Base-by-base conservation (phyloP, 2,329 filamentous ascomycete species). In the Orbilia brochopaga region DNA sequence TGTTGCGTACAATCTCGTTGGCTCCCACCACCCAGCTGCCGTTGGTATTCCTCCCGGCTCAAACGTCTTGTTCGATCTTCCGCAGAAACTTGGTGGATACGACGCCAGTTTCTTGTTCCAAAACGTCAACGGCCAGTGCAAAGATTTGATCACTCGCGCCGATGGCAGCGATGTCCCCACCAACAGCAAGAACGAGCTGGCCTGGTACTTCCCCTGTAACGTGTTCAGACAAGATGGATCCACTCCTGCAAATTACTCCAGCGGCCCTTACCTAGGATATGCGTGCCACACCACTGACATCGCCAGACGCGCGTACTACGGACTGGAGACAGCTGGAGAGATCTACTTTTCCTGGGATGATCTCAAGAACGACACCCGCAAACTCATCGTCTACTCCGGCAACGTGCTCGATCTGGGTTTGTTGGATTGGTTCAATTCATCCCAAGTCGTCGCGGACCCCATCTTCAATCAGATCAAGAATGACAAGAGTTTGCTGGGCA, bases 61-160 rank as follows among this genome's bases (percentile, higher is more conserved):
- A 24, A 97, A 97, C 77, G 87, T 99, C 23, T 82, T 99, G 13
- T 97, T 87, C 77, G 92, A 97, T 78, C 81, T 96, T n/a, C 64
- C 73, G 35, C 65, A 75, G 35, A 90, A 90, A 78, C 87, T 93
- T 76, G 88, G 88, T 62, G 94, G 92, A n/a, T 85, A 90, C 79
- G 95, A 99, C 78, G 93, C 91, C 66, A 97, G 92, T 78, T 99
- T 99, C 79, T 81, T 99, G 78, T 99, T 99, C 81, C 94, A 99
- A 79, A 96, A 97, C 75, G 94, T 99, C 79, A 99, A 99, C 76
- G 95, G 94, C 53, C 90, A 90, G 74, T 99, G 94, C 85, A 99
- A 97, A 81, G 90, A 85, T 8, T 81, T 97, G 64, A 96, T 99
- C 78, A 96, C 86, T 0, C 80, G 84, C 6, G 86, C 89, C 0